A percentile compares a stretch with the other conserved stretches of the same genome.
Conservation (phyloP, 2,329 filamentous ascomycete species). For the Lojkania enalia region DNA sequence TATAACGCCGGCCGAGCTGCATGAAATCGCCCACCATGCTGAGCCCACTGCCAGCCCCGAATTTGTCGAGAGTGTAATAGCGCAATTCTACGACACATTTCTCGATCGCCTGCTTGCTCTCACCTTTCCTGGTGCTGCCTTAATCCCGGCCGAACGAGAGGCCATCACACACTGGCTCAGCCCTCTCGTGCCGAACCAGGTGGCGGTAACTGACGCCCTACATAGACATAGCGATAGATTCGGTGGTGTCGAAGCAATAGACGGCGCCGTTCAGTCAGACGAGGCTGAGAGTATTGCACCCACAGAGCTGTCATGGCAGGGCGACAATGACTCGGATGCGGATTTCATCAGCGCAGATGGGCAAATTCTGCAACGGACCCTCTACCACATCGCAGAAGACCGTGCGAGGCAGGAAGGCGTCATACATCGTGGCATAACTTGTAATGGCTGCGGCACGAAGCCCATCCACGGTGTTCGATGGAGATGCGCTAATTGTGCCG, state of each 20-base stretch:
- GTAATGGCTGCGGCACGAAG: constrained; percentile 83
- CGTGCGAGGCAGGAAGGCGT: constrained; percentile 86
- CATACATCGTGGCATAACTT: constrained; percentile 88
- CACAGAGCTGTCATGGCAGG: constrained; percentile 37
- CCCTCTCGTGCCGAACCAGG: constrained; percentile 18
- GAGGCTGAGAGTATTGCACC: constrained; percentile 34
- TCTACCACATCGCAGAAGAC: constrained; percentile 93
- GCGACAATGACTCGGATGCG: constrained; percentile 46
- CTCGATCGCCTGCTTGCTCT: constrained; percentile 32
- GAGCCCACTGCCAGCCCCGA: constrained; percentile 25
- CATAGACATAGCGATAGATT: constrained; percentile 26
- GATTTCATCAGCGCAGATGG: constrained; percentile 54
- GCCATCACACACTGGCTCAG: constrained; percentile 24
- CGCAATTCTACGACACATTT: constrained; percentile 34
- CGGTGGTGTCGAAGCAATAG: constrained; percentile 3
- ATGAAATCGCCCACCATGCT: constrained; percentile 21
- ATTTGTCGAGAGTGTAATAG: constrained; percentile 24
- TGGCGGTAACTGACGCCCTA: constrained; percentile 21
- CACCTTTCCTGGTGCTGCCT: constrained; percentile 23
- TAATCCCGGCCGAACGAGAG: constrained; percentile 23
- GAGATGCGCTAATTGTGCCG: constrained; percentile 91
- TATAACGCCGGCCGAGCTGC: constrained; percentile 25
- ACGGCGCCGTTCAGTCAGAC: constrained; percentile 4
- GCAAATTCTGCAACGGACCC: constrained; percentile 79
- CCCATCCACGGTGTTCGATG: constrained; percentile 93